Evolutionary conservation across 2,329 filamentous ascomycete genomes (phyloP).

Genomic region (Volutella citrinella): DNA sequence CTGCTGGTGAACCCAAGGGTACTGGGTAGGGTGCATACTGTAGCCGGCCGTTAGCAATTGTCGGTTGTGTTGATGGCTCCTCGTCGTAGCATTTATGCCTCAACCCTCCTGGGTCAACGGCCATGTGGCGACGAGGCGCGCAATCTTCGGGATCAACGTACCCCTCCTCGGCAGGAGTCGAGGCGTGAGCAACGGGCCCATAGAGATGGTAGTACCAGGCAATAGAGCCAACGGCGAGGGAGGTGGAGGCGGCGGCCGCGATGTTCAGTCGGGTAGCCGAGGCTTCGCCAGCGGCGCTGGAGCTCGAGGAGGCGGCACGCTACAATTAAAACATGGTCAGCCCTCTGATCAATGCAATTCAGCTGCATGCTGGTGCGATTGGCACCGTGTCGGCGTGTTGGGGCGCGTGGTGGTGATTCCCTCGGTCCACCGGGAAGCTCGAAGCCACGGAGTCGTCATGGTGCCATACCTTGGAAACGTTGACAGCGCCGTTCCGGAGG

Average conservation of each 20-base stretch:
- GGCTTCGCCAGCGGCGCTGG: conserved; percentile 65
- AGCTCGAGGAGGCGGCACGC: conserved; percentile 71
- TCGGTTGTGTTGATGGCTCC: conserved; percentile 12
- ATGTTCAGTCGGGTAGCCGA: conserved; percentile 81
- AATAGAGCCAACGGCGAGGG: conserved; percentile 81
- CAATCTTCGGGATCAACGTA: conserved; percentile 53
- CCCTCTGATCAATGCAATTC: conserved; percentile 20
- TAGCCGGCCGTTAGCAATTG: conserved; percentile 26
- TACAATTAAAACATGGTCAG: conserved; percentile 41
- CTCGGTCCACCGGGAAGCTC: conserved; percentile 33
- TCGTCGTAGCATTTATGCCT: conserved; percentile 31
- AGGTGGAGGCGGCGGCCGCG: conserved; percentile 81
- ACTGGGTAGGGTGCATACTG: conserved; percentile 87
- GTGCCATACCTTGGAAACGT: conserved; percentile 69
- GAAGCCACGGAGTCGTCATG: conserved; percentile 30
- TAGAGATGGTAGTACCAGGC: conserved; percentile 98
- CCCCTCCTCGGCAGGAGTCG: conserved; percentile 96
- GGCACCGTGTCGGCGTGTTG: conserved; percentile 21
- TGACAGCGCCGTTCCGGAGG: conserved; percentile 69
- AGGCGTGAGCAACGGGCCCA: conserved; percentile 80
- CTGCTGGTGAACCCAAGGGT: conserved; percentile 94
- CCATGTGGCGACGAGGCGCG: too few relatives aligned
- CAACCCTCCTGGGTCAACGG: too few relatives aligned
- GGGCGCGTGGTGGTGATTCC: conserved; percentile 26
- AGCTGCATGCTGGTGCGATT: conserved; percentile 25